Percentiles rank a stretch among this genome's conserved stretches.
These are phyloP conservation scores for Serendipita sp. DNA, from an alignment of 768 basidiomycete genomes.

Conservation along the genomic window DNA sequence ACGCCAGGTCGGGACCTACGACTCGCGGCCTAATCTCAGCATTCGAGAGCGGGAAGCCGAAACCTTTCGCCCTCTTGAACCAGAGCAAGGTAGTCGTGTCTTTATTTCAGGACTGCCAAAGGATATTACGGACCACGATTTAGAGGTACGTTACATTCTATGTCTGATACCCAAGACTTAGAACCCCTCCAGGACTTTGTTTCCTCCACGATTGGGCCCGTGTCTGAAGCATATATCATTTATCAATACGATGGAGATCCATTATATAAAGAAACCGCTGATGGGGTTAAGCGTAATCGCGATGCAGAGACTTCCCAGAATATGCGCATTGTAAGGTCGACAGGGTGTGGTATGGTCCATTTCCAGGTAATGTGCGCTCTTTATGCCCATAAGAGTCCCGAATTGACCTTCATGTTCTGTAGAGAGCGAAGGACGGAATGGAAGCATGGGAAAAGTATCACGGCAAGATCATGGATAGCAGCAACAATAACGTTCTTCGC, in stretches of 20 bases:
- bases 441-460: background rate
- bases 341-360: background rate
- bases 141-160: background rate
- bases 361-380: background rate
- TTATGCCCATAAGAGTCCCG: background rate
- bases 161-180: background rate
- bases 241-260: background rate
- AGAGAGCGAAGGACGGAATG: background rate
- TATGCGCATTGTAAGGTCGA: background rate
- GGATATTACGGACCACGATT: conserved; percentile 1
- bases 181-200: background rate
- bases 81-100: background rate
- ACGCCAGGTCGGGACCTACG: background rate
- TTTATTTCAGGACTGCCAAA: conserved; percentile 5
- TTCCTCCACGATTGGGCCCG: background rate
- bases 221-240: background rate
- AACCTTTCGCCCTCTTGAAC: background rate
- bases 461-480: background rate
- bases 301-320: background rate
- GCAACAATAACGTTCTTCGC: background rate
- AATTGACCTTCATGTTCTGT: background rate
- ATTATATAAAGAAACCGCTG: background rate
- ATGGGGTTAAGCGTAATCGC: background rate
- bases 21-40: background rate
- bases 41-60: background rate